These are phyloP conservation scores for Epichloe gansuensis DNA, from an alignment of 2,329 filamentous ascomycete genomes.

Conservation along the genomic window DNA sequence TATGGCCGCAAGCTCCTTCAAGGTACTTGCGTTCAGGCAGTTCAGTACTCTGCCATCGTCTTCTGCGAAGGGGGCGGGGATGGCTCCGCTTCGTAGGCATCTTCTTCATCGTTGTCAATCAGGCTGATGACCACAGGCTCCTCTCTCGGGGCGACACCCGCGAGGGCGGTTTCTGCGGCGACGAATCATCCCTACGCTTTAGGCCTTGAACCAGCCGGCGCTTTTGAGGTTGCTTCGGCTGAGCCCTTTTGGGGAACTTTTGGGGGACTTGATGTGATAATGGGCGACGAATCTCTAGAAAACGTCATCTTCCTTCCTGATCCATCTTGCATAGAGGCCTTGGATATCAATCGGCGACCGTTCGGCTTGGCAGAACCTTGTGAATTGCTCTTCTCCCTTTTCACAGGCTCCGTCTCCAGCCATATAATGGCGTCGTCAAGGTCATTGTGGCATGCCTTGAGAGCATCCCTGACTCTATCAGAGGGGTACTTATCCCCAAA, in stretches of 20 bases:
- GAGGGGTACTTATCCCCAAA: constrained; percentile 20
- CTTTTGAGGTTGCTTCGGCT: constrained; percentile 9
- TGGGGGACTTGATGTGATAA: constrained; percentile 17
- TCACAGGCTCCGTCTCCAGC: constrained; percentile 13
- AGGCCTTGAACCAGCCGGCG: constrained; percentile 27
- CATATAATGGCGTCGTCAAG: constrained; percentile 23
- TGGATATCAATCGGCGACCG: constrained; percentile 20
- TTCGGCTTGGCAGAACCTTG: constrained; percentile 10
- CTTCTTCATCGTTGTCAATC: constrained; percentile 29
- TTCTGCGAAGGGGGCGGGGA: constrained; percentile 19
- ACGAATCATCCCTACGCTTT: constrained; percentile 14
- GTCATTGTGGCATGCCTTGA: constrained; percentile 21
- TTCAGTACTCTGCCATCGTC: constrained; percentile 45
- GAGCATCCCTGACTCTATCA: constrained; percentile 21
- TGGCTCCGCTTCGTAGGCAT: constrained; percentile 25
- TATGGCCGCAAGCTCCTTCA: constrained; percentile 69
- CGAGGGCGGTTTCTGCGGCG: constrained; percentile 11
- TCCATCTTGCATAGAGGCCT: constrained; percentile 15
- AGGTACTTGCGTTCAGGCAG: constrained; percentile 71
- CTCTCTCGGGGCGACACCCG: constrained; percentile 18
- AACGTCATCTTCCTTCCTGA: constrained; percentile 5
- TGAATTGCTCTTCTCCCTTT: background rate
- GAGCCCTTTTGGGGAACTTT: constrained; percentile 9
- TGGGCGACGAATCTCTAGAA: constrained; percentile 11
- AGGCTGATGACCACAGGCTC: constrained; percentile 24